Evolutionary conservation across 2,329 filamentous ascomycete genomes (phyloP).

Genomic region (Trichoderma atroviride): DNA sequence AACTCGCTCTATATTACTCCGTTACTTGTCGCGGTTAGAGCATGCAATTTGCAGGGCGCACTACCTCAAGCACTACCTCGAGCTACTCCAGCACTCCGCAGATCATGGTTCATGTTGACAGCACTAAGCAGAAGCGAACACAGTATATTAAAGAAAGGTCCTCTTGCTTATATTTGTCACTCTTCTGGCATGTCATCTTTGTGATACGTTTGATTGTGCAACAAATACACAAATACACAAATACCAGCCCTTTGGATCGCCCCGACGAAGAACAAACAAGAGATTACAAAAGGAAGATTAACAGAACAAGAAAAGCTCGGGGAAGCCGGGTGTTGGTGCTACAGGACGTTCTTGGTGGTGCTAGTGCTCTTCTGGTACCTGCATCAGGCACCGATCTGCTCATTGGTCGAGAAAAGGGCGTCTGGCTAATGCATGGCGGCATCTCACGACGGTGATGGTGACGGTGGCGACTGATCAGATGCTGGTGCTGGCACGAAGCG

Average conservation of each 20-base stretch:
- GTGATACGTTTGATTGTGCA: not conserved
- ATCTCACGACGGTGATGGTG: conserved; percentile 3
- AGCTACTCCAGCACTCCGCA: not conserved
- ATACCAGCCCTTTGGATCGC: not conserved
- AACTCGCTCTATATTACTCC: not conserved
- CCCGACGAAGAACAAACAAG: not conserved
- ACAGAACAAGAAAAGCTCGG: conserved; percentile 16
- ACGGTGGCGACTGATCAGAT: conserved; percentile 13
- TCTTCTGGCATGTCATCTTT: not conserved
- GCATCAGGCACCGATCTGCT: conserved; percentile 20
- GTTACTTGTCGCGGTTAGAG: not conserved
- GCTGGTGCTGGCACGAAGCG: not conserved
- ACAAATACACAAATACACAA: no score
- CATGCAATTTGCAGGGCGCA: not conserved
- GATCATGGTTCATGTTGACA: not conserved
- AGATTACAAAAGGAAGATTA: conserved; percentile 1
- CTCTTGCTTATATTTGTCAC: not conserved
- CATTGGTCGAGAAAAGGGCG: conserved; percentile 10
- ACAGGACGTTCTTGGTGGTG: conserved; percentile 8
- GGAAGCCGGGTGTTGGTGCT: conserved; percentile 14
- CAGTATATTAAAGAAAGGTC: not conserved
- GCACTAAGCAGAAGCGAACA: not conserved
- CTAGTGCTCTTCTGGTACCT: conserved; percentile 2
- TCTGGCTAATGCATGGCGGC: conserved; percentile 18
- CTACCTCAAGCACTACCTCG: not conserved